Conservation (phyloP, 805 yeast genomes). For the Saccharomyces mikatae region DNA sequence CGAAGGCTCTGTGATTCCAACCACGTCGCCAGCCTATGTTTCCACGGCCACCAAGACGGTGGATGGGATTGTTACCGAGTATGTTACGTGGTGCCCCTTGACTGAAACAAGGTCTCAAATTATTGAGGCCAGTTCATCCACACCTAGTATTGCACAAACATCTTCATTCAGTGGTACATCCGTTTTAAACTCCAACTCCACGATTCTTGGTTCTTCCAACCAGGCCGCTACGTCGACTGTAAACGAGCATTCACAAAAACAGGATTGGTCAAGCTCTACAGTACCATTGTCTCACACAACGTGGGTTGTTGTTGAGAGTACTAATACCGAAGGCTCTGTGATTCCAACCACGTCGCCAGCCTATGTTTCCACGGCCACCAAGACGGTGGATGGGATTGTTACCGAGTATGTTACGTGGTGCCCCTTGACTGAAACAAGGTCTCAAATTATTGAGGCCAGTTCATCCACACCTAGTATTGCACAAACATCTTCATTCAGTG, state of each 20-base stretch:
- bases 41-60: conserved; percentile 18
- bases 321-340: background rate
- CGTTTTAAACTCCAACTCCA: background rate
- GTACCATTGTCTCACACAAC: background rate
- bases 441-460: background rate
- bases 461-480: background rate
- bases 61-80: conserved; percentile 21
- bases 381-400: conserved; percentile 18
- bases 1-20: background rate
- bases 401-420: conserved; percentile 33
- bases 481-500: background rate
- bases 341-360: conserved; percentile 1
- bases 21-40: conserved; percentile 1
- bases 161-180: too few relatives aligned
- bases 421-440: conserved; percentile 19
- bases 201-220: background rate
- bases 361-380: conserved; percentile 11
- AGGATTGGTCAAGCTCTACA: background rate
- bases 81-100: conserved; percentile 35
- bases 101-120: background rate
- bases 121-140: background rate
- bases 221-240: conserved; percentile 2
- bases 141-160: background rate
- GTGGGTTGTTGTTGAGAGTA: background rate
- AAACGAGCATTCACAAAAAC: background rate